phyloP scores from a whole-genome alignment of 1,284 basidiomycete species.

The Ceratobasidium theobromae region DNA sequence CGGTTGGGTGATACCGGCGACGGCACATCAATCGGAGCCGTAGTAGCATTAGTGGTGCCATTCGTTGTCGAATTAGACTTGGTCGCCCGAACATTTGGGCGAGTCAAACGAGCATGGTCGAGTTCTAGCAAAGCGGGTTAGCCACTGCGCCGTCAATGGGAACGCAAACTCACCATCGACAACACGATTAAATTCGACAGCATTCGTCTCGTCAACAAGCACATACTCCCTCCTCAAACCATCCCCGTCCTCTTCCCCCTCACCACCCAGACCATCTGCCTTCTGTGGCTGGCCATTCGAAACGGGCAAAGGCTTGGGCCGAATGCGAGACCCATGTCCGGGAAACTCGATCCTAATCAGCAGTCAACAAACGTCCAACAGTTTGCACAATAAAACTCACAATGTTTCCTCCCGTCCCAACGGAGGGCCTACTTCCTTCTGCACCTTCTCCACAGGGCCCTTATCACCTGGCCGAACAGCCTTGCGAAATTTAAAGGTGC shows the following conservation, averaged over 20 bases:
- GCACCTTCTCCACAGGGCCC: constrained; percentile 8
- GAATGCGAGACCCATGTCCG: constrained; percentile 7
- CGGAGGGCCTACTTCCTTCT: constrained; percentile 21
- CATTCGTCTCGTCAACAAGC: constrained; percentile 69
- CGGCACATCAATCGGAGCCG: constrained; percentile 36
- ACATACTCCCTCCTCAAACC: constrained; percentile 62
- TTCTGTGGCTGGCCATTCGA: neutral
- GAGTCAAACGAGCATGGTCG: constrained; percentile 39
- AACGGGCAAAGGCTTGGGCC: constrained; percentile 10
- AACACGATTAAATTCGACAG: constrained; percentile 74
- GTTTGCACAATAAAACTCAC: neutral
- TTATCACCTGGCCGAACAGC: constrained; percentile 35
- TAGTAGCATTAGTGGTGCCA: constrained; percentile 24
- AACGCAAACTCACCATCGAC: constrained; percentile 60
- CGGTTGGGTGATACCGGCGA: constrained; percentile 1
- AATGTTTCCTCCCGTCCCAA: constrained; percentile 27
- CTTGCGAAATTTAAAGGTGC: constrained; percentile 69
- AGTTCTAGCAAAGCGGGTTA: constrained; percentile 54
- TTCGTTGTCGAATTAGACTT: constrained; percentile 32
- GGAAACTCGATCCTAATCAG: constrained; percentile 30
- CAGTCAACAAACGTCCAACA: neutral
- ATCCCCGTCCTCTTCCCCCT: constrained; percentile 23
- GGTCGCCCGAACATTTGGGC: constrained; percentile 34
- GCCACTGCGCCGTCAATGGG: neutral
- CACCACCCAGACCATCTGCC: constrained; percentile 2